phyloP scores from a whole-genome alignment of 352 stramenopile species.

The Pseudoperonospora humuli region DNA sequence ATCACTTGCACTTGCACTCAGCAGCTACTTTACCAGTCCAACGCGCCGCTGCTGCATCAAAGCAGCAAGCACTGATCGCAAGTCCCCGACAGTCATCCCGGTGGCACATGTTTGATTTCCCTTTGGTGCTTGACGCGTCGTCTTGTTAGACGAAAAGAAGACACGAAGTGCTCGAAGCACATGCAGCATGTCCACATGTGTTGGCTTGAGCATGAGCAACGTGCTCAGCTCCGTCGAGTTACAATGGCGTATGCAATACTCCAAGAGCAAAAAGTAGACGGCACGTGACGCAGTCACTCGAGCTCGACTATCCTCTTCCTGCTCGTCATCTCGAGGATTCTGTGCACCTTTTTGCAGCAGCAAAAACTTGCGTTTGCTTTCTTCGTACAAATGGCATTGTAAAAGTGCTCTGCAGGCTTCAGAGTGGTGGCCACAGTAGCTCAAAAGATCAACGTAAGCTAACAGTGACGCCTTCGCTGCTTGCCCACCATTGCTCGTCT shows the following conservation, averaged over 20 bases:
- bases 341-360: conserved; percentile 17
- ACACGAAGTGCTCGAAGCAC: conserved; percentile 44
- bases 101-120: conserved; percentile 3
- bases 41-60: conserved; percentile 33
- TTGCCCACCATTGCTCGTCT: conserved; percentile 10
- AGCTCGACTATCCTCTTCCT: conserved; percentile 5
- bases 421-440: conserved; percentile 36
- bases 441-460: conserved; percentile 54
- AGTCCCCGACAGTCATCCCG: conserved; percentile 37
- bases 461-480: conserved; percentile 31
- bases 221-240: conserved; percentile 34
- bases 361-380: conserved; percentile 39
- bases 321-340: conserved; percentile 8
- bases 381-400: conserved; percentile 52
- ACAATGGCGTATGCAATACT: conserved; percentile 51
- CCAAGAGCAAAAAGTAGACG: conserved; percentile 63
- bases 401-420: conserved; percentile 59
- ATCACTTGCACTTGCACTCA: neutral
- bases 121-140: conserved; percentile 4
- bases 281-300: conserved; percentile 14
- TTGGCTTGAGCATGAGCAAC: conserved; percentile 45
- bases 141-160: conserved; percentile 10
- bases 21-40: conserved; percentile 11
- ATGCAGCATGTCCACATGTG: conserved; percentile 46
- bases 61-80: conserved; percentile 34